Evolutionary conservation across 1,139 yeast species (phyloP), one percentile per base, ranked within the genome.

Genomic region (Hyphopichia khmerensis): DNA sequence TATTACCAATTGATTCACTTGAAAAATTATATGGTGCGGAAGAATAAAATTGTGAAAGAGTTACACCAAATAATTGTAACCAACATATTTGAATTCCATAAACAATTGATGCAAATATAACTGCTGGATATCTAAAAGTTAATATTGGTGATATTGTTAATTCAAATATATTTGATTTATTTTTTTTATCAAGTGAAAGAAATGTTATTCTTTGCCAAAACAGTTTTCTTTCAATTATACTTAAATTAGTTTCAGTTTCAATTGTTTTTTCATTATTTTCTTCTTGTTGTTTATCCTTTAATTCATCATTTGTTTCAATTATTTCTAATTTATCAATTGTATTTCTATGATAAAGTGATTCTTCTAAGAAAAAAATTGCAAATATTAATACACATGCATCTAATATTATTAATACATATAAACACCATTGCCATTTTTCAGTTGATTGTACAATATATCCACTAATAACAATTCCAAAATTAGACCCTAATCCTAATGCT

Each of bases 391-490:
- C 47, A 4, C 46, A 36, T 29, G 48, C 52, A 34, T 45, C 45
- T 34, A 48, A 43, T 36, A 48, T 50, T 10, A 36, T 34, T 33
- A 36, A 27, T 2, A 40, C 30, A 30, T 39, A 41, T 13, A 21
- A 17, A 26, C 41, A 26, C 44, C 44, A 41, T 4, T 13, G 14
- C 44, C 44, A 42, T 3, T 15, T 33, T 5, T 16, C 3, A 3
- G 35, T 34, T 8, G 26, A 7, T 6, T 14, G 10, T 1, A 30
- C 35, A 15, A 40, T 26, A 14, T 32, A 72, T 18, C 82, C 81
- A 15, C 77, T 72, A 36, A 73, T 57, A 52, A 72, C 59, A 15
- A 79, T 79, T 18, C 78, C 78, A 37, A 72, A 59, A 30, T 73
- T 57, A 1, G 73, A 67, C 37, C 66, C 60, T 43, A 71, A 70